Evolutionary conservation across 2,329 filamentous ascomycete species (phyloP).

Genomic region (Fusarium devonianum): DNA sequence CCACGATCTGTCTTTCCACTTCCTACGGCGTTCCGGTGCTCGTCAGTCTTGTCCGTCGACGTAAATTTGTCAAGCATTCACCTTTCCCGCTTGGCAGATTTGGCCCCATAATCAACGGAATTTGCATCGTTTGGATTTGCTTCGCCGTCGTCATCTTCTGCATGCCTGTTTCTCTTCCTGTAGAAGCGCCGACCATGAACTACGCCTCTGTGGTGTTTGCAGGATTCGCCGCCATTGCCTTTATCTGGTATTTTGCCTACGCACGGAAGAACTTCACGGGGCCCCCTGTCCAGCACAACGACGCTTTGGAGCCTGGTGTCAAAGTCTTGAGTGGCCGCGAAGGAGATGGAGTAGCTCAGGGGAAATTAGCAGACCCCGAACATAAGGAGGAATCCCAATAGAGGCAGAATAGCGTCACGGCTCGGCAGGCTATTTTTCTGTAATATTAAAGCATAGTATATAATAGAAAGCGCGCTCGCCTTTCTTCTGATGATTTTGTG

Average conservation of each 20-base stretch:
- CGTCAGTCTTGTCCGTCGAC: constrained; percentile 71
- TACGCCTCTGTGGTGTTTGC: constrained; percentile 72
- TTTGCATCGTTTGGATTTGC: constrained; percentile 74
- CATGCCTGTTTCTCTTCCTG: constrained; percentile 71
- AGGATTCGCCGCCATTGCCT: constrained; percentile 65
- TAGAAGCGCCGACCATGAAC: constrained; percentile 66
- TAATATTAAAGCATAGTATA: not conserved
- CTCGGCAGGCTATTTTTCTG: too few species aligned
- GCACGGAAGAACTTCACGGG: constrained; percentile 71
- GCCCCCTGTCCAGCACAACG: constrained; percentile 46
- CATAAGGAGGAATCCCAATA: constrained; percentile 30
- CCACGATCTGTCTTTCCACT: constrained; percentile 78
- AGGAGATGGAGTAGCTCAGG: constrained; percentile 12
- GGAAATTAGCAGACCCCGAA: constrained; percentile 11
- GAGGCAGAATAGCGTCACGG: not conserved
- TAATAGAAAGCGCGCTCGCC: not conserved
- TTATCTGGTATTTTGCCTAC: constrained; percentile 69
- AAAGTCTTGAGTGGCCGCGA: constrained; percentile 29
- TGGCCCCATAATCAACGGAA: constrained; percentile 71
- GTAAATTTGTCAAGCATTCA: constrained; percentile 70
- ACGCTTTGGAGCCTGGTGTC: constrained; percentile 25
- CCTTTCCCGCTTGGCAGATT: constrained; percentile 73
- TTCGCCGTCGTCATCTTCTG: constrained; percentile 77
- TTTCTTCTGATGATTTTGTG: not conserved
- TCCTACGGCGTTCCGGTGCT: constrained; percentile 80